A percentile compares a stretch with the other conserved stretches of the same genome.
Evolutionary conservation across 768 basidiomycete species (phyloP).

Genomic region (Hypholoma sublateritium): DNA sequence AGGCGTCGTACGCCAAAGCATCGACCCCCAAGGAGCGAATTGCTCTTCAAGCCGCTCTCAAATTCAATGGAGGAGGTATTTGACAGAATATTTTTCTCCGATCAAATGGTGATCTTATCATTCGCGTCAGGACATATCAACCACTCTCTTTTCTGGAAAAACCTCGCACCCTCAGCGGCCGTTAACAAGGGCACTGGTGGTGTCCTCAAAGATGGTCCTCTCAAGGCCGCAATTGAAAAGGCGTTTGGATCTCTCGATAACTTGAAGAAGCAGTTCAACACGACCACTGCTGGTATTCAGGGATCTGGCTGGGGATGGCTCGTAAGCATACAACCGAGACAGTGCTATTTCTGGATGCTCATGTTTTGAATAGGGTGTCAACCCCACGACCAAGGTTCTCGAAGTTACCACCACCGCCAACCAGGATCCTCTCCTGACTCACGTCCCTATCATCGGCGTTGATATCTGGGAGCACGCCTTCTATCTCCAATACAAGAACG

Average conservation of each 20-base stretch:
- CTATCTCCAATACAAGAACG: constrained; percentile 96
- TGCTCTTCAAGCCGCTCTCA: constrained; percentile 85
- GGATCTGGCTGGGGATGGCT: constrained; percentile 98
- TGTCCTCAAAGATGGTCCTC: constrained; percentile 54
- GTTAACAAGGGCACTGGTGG: constrained; percentile 63
- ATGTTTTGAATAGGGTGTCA: constrained; percentile 53
- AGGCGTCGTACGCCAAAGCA: constrained; percentile 69
- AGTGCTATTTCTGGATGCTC: neutral
- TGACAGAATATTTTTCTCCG: constrained; percentile 1
- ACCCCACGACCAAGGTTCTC: constrained; percentile 64
- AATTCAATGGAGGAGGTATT: constrained; percentile 95
- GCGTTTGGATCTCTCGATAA: constrained; percentile 71
- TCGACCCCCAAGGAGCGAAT: constrained; percentile 77
- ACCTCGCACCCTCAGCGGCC: constrained; percentile 66
- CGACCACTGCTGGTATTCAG: constrained; percentile 82
- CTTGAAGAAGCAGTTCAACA: constrained; percentile 81
- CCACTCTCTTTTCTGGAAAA: constrained; percentile 96
- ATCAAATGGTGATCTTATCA: neutral
- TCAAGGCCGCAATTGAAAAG: constrained; percentile 62
- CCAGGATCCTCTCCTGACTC: constrained; percentile 86
- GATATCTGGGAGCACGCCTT: constrained; percentile 97
- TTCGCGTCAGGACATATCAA: constrained; percentile 76
- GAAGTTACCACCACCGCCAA: constrained; percentile 92
- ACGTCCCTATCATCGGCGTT: constrained; percentile 84
- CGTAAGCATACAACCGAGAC: constrained; percentile 45